A percentile compares a stretch with the other conserved stretches of the same genome.
phyloP scores from a whole-genome alignment of 352 stramenopile species.

The Pythium dissotocum region DNA sequence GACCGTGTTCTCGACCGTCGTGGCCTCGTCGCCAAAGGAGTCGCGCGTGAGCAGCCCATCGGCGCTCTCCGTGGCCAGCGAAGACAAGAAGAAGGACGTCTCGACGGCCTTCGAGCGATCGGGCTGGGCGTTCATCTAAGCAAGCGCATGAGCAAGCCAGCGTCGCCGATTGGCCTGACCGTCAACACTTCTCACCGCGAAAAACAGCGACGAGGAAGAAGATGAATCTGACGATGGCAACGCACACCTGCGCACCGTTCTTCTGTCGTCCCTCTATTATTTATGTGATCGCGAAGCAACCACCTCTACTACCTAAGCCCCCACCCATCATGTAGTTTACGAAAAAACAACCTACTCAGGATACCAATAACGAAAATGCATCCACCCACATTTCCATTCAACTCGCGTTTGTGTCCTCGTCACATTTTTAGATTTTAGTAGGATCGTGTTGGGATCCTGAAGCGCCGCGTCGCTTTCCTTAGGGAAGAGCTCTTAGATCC shows the following conservation, averaged over 20 bases:
- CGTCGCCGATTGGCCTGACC: neutral
- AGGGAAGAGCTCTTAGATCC: neutral
- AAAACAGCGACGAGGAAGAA: neutral
- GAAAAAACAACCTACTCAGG: neutral
- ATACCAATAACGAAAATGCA: constrained; percentile 5
- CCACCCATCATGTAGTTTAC: constrained; percentile 1
- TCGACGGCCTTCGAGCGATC: constrained; percentile 80
- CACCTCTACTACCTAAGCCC: neutral
- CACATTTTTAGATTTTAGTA: neutral
- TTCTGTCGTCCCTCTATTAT: constrained; percentile 3
- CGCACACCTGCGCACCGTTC: neutral
- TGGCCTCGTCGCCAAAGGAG: constrained; percentile 44
- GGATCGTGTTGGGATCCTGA: neutral
- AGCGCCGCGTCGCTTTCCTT: neutral
- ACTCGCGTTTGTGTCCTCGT: neutral
- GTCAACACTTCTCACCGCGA: no score
- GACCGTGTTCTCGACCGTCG: constrained; percentile 47
- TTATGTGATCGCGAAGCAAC: constrained; percentile 5
- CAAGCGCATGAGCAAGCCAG: neutral
- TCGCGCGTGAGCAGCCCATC: constrained; percentile 28
- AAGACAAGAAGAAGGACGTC: constrained; percentile 47
- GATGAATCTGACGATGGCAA: neutral
- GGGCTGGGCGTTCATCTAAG: constrained; percentile 76
- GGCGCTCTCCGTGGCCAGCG: constrained; percentile 26
- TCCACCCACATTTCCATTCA: neutral